Base-by-base conservation (phyloP, 164 flowering plant genomes). In the Houttuynia cordata region DNA sequence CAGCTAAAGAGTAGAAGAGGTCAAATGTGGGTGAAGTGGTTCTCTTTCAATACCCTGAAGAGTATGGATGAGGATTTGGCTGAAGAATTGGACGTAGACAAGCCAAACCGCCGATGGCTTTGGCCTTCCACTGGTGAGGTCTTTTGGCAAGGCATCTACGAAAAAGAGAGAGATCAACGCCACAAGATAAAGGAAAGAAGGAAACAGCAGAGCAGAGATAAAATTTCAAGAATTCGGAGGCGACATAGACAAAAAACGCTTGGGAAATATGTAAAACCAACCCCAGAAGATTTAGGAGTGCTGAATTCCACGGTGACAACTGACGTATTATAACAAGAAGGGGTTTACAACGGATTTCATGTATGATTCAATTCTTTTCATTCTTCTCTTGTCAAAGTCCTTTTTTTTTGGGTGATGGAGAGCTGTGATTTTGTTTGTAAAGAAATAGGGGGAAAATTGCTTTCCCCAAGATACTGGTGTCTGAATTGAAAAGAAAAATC, bases 51-150 rank as follows among this genome's bases (percentile, higher is more conserved):
- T 39, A 85, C 87, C 20, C 74, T 94, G 8, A 94, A 94, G 79
- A 79, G 78, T 78, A 81, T 94, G 90, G 99, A 94, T 60, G 99
- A 91, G 73, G 99, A 91, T 62, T 73, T 88, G 72, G 99, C 96
- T 1, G 99, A 94, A 73, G 95, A 82, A 51, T 73, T 72, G 1
- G 99, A 94, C 70, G 59, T 81, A 1, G 96, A 85, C 23, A 75
- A 60, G 24, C 82, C 80, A 0, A 61, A 37, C 10, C 65, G 77
- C 53, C 70, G 83, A 50, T 84, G 96, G 96, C 58, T 91, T 25
- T 94, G 99, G 99, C 99, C 99, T 1, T 73, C 66, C 22, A 94
- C 99, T 0, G 99, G 99, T 8, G 99, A 94, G 68, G 81, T 94
- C 13, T 80, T 75, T 53, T 94, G 96, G 96, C 86, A 84, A 69